Base-by-base conservation (phyloP, 176 grass and related monocot genomes). In the Otatea glauca region DNA sequence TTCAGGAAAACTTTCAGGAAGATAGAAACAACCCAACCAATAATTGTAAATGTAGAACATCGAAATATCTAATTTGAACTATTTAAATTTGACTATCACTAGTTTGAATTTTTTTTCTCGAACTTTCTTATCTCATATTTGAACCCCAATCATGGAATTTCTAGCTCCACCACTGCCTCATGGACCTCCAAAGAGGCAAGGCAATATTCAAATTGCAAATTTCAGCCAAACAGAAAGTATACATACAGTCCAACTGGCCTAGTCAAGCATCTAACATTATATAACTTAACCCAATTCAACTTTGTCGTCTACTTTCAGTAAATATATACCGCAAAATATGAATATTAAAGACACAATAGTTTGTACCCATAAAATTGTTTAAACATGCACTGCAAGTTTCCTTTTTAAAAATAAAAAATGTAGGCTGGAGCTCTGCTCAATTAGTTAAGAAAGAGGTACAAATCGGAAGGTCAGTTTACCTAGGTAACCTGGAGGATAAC, bases 401-500 rank as follows among this genome's bases (percentile, higher is more conserved):
- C 7, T 32, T 5, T 51, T 51, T 51, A 5, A 34, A 17, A 24
- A 23, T 9, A 39, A 38, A 54, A 50, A 69, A 15, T 2, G 9
- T 24, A 68, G 9, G 16, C 14, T 68, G 25, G 16, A 80, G 29
- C 62, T 23, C 10, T 32, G 60, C 12, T 24, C 14, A 29, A 53
- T 48, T 64, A 55, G 25, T 13, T 18, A 24, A 8, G 38, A 37
- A 80, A 18, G 43, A 32, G 12, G 0, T 56, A 38, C n/a, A 68
- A 53, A 81, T 0, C 63, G 25, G 68, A 79, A 72, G 43, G 78
- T 85, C 42, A 60, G 65, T 83, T 59, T 99, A 99, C 96, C 93
- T 65, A 99, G 66, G 81, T 99, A 96, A 90, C 93, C 93, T 72
- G 96, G 96, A 86, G 96, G 96, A 81, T 99, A 99, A 61, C 96